These are phyloP conservation scores for Aquilaria sinensis DNA, from an alignment of 345 rosid genomes.

Conservation along the genomic window DNA sequence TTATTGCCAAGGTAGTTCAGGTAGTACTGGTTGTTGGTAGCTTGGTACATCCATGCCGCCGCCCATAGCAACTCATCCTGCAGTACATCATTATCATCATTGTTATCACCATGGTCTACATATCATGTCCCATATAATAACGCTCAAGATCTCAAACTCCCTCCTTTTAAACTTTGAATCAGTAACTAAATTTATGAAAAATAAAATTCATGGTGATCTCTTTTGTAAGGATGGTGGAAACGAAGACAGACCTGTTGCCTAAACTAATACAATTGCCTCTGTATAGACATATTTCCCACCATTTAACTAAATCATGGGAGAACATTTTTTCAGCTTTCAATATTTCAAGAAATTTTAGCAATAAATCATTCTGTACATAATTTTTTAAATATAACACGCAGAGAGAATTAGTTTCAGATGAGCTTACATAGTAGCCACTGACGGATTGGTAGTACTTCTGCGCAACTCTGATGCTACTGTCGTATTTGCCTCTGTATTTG, in stretches of 20 bases:
- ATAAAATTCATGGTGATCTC: too few species aligned
- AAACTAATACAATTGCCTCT: too few species aligned
- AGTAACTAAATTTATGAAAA: too few species aligned
- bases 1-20: slow-evolving; percentile 78
- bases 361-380: too few species aligned
- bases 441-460: slow-evolving; percentile 79
- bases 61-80: slow-evolving; percentile 98
- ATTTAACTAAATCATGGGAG: too few species aligned
- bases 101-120: background rate
- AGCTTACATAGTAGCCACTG: slow-evolving; percentile 85
- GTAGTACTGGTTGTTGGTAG: slow-evolving; percentile 66
- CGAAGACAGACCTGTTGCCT: too few species aligned
- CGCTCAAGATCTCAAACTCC: background rate
- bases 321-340: too few species aligned
- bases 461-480: slow-evolving; percentile 78
- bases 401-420: background rate
- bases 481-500: slow-evolving; percentile 95
- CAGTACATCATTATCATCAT: background rate
- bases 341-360: too few species aligned
- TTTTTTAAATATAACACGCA: too few species aligned
- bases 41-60: slow-evolving; percentile 94
- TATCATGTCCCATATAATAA: slow-evolving; percentile 3
- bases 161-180: too few species aligned
- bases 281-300: too few species aligned
- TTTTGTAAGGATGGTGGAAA: too few species aligned